Percentiles rank a stretch among this genome's conserved stretches.
These are phyloP conservation scores for Chrysosphaeria jannelii DNA, from an alignment of 2,329 filamentous ascomycete species.

Conservation along the genomic window DNA sequence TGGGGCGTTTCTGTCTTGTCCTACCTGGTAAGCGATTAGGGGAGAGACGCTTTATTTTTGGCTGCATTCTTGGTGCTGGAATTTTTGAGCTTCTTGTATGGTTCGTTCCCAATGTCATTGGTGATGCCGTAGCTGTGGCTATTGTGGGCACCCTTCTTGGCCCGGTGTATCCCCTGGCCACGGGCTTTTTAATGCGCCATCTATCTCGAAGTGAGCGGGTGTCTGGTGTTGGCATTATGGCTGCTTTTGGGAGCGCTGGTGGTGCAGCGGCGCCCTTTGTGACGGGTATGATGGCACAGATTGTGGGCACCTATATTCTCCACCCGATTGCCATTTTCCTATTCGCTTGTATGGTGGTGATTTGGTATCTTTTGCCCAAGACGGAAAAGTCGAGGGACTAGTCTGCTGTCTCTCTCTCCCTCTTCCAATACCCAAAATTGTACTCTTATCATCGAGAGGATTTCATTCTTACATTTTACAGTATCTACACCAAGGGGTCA, in stretches of 20 bases:
- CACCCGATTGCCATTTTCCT: conserved; percentile 35
- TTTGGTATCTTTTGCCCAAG: conserved; percentile 29
- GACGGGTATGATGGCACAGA: conserved; percentile 31
- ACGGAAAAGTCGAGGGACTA: conserved; percentile 28
- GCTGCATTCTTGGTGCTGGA: conserved; percentile 26
- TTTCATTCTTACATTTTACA: too few relatives aligned
- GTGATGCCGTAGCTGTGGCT: conserved; percentile 33
- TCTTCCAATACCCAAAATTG: too few relatives aligned
- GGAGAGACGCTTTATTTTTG: conserved; percentile 37
- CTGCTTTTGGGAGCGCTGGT: conserved; percentile 36
- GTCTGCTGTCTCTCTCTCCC: background rate
- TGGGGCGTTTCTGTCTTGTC: conserved; percentile 43
- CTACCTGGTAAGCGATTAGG: conserved; percentile 35
- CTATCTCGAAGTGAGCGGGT: conserved; percentile 29
- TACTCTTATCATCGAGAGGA: too few relatives aligned
- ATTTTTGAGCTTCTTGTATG: conserved; percentile 50
- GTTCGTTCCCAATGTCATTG: conserved; percentile 46
- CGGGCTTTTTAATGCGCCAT: conserved; percentile 28
- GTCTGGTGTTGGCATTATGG: conserved; percentile 34
- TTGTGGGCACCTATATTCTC: conserved; percentile 29
- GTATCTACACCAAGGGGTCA: too few relatives aligned
- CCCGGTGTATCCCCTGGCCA: conserved; percentile 48
- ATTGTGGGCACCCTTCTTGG: conserved; percentile 49
- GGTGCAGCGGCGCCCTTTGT: conserved; percentile 36
- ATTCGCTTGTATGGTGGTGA: conserved; percentile 31